Base-by-base conservation (phyloP, 2,329 filamentous ascomycete genomes). In the Neofusicoccum laricinum region DNA sequence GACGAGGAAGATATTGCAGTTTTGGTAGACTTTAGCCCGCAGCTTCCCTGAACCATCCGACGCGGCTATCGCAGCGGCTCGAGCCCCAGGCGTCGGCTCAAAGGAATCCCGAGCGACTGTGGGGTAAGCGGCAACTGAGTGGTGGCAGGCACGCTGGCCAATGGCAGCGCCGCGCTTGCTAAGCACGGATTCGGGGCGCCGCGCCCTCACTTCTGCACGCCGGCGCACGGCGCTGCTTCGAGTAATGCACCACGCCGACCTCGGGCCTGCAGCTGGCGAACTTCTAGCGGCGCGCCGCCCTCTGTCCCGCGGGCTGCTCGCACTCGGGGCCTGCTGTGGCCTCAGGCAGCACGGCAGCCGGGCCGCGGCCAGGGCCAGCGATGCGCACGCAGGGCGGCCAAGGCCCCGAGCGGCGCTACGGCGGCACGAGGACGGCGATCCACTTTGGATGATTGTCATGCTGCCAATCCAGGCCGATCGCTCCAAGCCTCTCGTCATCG, bases 31-130 rank as follows among this genome's bases (percentile, higher is more conserved):
- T 32, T 25, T 43, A 58, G 51, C 51, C 51, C 36, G 51, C 34
- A 34, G 6, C 17, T 40, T 30, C 34, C 51, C 51, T 55, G 51
- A 30, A 36, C 19, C 30, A 30, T 58, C 53, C 53, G 53, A 30
- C 12, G 25, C 40, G 41, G 55, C 30, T 59, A 59, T 59, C 55
- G 55, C 30, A 58, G 55, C 40, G 55, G 55, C 41, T 59, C 55
- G 40, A 34, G 53, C 53, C 38, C 53, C 30, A 36, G 38, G 51
- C 53, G 51, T 58, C 53, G 53, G 53, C 25, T 30, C 15, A 58
- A 58, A 58, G 53, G 53, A 58, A 58, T 63, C 40, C 40, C 61
- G 61, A 51, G 38, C 30, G 61, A 63, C 6, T 63, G 61, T 63
- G 61, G 61, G 61, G 61, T 63, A 55, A 43, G 40, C 12, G 10